These are phyloP conservation scores for Dendryphion nanum DNA, from an alignment of 2,329 filamentous ascomycete species.

Conservation along the genomic window DNA sequence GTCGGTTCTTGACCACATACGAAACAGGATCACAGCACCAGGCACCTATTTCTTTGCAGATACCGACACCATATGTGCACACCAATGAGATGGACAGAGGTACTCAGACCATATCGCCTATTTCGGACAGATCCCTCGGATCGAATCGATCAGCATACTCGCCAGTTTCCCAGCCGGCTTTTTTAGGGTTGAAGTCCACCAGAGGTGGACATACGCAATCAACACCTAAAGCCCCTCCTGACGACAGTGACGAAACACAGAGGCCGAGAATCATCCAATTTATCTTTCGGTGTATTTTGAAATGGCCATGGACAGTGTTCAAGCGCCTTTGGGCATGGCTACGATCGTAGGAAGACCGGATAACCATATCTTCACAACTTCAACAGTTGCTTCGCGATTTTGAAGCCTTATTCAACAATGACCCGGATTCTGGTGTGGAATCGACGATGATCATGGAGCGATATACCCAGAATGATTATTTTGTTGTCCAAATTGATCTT, in stretches of 20 bases:
- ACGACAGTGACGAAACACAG: not conserved
- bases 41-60: too few species aligned
- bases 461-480: too few species aligned
- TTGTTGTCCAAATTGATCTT: too few species aligned
- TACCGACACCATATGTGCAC: too few species aligned
- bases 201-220: not conserved
- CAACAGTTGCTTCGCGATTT: too few species aligned
- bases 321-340: not conserved
- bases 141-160: slow-evolving; percentile 1
- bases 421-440: too few species aligned
- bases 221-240: slow-evolving; percentile 4
- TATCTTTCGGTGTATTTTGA: slow-evolving; percentile 1
- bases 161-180: slow-evolving; percentile 2
- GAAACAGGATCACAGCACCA: slow-evolving; percentile 21
- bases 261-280: not conserved
- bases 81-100: too few species aligned
- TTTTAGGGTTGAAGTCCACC: slow-evolving; percentile 4
- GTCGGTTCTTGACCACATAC: slow-evolving; percentile 26
- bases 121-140: too few species aligned
- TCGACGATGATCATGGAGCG: too few species aligned
- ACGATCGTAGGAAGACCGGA: too few species aligned
- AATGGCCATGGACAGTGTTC: slow-evolving; percentile 2
- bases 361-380: too few species aligned
- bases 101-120: not conserved
- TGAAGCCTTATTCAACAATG: too few species aligned